These are phyloP conservation scores for Bombardia bombarda DNA, from an alignment of 495 filamentous ascomycete species.

Conservation along the genomic window DNA sequence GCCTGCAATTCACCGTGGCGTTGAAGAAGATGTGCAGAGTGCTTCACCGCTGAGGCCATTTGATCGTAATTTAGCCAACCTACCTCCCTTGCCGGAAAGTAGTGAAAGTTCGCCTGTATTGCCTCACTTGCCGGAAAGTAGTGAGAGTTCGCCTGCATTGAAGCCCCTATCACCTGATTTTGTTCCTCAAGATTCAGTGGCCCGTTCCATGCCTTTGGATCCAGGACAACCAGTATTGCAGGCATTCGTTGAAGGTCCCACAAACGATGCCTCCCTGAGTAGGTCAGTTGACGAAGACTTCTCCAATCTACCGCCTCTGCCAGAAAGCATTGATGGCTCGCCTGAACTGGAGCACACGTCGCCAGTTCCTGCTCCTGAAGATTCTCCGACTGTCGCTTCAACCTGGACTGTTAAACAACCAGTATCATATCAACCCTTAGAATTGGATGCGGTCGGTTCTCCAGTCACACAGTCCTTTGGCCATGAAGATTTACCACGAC, in stretches of 20 bases:
- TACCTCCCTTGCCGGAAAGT: slow-evolving; percentile 6
- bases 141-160: background rate
- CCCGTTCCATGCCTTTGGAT: no score
- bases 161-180: background rate
- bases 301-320: slow-evolving; percentile 6
- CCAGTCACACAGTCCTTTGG: no score
- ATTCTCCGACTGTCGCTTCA: no score
- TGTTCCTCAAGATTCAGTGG: background rate
- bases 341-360: background rate
- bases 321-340: slow-evolving; percentile 8
- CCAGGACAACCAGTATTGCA: no score
- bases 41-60: no score
- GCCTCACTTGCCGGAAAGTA: background rate
- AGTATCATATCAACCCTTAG: no score
- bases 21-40: background rate
- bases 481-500: no score
- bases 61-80: background rate
- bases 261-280: no score
- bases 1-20: background rate
- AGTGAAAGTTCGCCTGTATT: background rate
- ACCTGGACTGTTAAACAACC: no score
- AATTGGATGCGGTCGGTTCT: no score
- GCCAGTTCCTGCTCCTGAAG: background rate
- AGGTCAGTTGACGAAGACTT: slow-evolving; percentile 1
- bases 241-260: no score